Base-by-base conservation (phyloP, 1,139 yeast genomes). In the Debaryomyces psychrophilus region DNA sequence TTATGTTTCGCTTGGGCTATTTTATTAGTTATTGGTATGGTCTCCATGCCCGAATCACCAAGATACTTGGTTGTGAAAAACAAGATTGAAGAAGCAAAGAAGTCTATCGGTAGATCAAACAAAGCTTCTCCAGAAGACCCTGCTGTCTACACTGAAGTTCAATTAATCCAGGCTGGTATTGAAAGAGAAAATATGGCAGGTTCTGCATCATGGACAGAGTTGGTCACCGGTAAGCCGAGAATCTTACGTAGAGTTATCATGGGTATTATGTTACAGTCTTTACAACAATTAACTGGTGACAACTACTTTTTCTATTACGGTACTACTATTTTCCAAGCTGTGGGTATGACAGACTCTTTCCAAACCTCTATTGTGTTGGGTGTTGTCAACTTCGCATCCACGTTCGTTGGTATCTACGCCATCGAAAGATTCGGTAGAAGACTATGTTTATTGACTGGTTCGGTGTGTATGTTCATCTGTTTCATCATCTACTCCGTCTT, bases 261-360 rank as follows among this genome's bases (percentile, higher is more conserved):
- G 61, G 95, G 95, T 62, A 68, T 83, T 50, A 61, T 82, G 67
- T 66, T 86, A 54, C 87, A 83, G 74, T 75, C 85, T 22, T 68
- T 86, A 58, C 93, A 87, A 71, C 95, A 87, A 69, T 77, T 87
- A 56, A 82, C 90, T 50, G 95, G 93, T 77, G 79, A 83, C 64
- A 86, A 86, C 73, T 87, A 85, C 68, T 85, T 87, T 73, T 86
- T 87, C 77, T 86, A 86, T 74, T 87, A 85, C 57, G 90, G 90
- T 67, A 86, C 92, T 50, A 80, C 87, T 45, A 78, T 86, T 61
- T 87, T 87, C 80, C 68, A 80, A 59, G 85, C 93, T 55, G 88
- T 87, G 55, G 95, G 95, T 58, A 68, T 87, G 64, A 55, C 68
- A 46, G 90, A 85, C 65, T 81, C 95, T 34, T 88, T 83, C 69